Evolutionary conservation across 441 rosid genomes (phyloP).

Genomic region (Corymbia citriodora): DNA sequence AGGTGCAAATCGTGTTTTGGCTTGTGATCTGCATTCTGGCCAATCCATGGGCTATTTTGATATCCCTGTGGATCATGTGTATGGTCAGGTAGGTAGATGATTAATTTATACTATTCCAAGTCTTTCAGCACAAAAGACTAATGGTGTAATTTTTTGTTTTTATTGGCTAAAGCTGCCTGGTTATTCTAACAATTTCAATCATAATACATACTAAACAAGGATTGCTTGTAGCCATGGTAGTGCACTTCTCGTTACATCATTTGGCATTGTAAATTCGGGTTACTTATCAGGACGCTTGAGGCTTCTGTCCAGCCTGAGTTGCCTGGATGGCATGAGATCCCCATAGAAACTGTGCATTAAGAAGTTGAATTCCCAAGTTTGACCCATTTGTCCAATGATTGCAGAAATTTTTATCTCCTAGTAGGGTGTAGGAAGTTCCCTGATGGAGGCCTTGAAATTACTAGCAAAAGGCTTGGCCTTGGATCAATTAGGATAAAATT

Average conservation of each 20-base stretch:
- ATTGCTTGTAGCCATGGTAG: neutral
- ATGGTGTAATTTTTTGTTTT: neutral
- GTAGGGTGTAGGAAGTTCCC: neutral
- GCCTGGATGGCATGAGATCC: neutral
- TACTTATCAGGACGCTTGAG: neutral
- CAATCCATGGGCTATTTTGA: slow-evolving; percentile 99
- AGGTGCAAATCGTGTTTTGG: slow-evolving; percentile 94
- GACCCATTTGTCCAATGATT: neutral
- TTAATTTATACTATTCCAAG: neutral
- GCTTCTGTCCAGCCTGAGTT: neutral
- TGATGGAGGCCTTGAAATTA: neutral
- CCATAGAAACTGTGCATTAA: neutral
- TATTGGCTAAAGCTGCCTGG: neutral
- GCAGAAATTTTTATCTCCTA: neutral
- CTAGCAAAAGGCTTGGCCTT: neutral
- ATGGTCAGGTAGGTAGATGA: slow-evolving; percentile 63
- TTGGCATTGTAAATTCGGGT: neutral
- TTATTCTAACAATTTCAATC: neutral
- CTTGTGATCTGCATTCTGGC: slow-evolving; percentile 98
- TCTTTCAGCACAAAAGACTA: neutral
- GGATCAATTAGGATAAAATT: neutral
- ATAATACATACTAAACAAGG: neutral
- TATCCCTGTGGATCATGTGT: slow-evolving; percentile 94
- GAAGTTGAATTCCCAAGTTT: neutral
- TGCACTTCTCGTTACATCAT: neutral